Base-by-base conservation (phyloP, 345 rosid species). In the Acer campestre region DNA sequence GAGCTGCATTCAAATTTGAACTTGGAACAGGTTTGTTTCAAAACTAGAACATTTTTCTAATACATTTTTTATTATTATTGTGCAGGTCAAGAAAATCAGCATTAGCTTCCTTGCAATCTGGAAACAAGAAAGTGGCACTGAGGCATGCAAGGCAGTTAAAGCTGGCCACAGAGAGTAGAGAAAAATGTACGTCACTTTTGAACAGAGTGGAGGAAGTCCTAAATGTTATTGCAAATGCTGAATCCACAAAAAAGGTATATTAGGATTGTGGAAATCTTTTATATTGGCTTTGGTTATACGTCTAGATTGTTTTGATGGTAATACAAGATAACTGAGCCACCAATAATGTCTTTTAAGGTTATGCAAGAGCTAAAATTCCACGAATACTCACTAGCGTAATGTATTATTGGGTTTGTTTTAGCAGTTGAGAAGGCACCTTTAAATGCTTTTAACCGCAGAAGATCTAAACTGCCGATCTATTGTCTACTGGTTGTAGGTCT, bases 171-270 rank as follows among this genome's bases (percentile, higher is more conserved):
- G 89, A 83, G 81, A 90, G 85, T 80, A 91, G 97, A 88, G 96
- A 91, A 79, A 95, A 89, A 81, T 91, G 90, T 64, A 46, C 79
- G 0, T 85, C 92, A 1, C 92, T 93, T 83, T 80, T 95, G 82
- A 93, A 87, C 87, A 88, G 92, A 83, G 96, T 93, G 82, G 96
- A 93, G 83, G 96, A 92, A 82, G 86, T 93, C 64, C 84, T 95
- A 67, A 83, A 79, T 72, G 80, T 83, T 67, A 85, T 93, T 77
- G 82, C 84, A 27, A 84, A 85, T 84, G 93, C 93, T 29, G 99
- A 92, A 82, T 92, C 98, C 71, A 88, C 92, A 0, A 85, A 89
- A 78, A 89, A 88, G 96, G 99, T 93, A 82, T 72, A 25, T 53
- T 44, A 56, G 70, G 67, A 10, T 49, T 71, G 27, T 16, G 25